Evolutionary conservation across 2,329 filamentous ascomycete species (phyloP), one percentile per base, ranked within the genome.

Genomic region (Zalaria sp.): DNA sequence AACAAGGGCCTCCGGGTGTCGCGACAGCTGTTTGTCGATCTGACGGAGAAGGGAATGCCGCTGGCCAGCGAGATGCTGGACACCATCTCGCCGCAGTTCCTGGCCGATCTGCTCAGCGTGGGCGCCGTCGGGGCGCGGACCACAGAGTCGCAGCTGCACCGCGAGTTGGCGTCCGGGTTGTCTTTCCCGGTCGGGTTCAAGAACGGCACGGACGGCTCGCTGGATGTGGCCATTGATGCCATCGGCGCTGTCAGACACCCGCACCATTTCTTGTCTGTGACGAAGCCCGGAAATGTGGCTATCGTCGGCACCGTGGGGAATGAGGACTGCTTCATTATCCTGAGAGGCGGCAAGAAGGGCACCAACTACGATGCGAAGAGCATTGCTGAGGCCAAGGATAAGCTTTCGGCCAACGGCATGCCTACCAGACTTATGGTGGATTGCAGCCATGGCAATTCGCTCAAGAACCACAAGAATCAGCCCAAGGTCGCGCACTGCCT

Each of bases 161-260:
- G 91, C 43, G 91, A 98, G 66, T 70, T 98, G 48, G 89, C 91
- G 25, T 91, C 83, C 41, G 91, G 91, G 57, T 72, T 96, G 31
- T 93, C 83, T 52, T 96, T 95, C 81, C 91, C 91, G 2, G 87
- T 98, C 7, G 91, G 91, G 40, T 98, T 98, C 82, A 98, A 98
- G 76, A 98, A 98, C 64, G 91, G 91, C 49, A 98, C 91, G 28
- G 91, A 98, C 60, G 91, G 91, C 40, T 82, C 81, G 5, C 68
- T 96, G 38, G 76, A 80, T 43, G 88, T 96, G 3, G 88, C 91
- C 8, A 85, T 96, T 53, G 91, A 98, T 59, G 91, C 91, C 39
- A 94, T 96, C 60, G 87, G 88, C 47, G 85, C 91, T 10, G 89
- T 93, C 39, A 79, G 76, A 60, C 85, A 93, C 58, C 85, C 86